Base-by-base conservation (phyloP, 2,329 filamentous ascomycete species). In the Stagonosporopsis rhizophila region DNA sequence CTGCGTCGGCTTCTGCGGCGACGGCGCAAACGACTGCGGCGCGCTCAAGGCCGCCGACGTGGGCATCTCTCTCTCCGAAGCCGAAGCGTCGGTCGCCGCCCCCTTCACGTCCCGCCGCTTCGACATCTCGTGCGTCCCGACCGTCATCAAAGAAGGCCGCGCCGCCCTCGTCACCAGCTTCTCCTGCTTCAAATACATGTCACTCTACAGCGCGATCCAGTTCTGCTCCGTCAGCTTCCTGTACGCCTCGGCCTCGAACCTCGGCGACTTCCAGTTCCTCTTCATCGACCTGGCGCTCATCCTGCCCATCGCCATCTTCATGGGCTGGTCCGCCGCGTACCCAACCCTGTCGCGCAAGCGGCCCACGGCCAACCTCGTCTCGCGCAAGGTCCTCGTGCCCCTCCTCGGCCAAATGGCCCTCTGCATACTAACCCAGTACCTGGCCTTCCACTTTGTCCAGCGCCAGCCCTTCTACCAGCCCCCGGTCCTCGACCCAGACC, bases 171-270 rank as follows among this genome's bases (percentile, higher is more conserved):
- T 98, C n/a, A 99, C 95, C 12, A 96, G 92, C 77, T 99, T 99
- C 80, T 96, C 91, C 79, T 99, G 95, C 80, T 99, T 99, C 84
- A 99, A 98, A 80, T 99, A 96, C 78, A 99, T 99, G 96, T 96
- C 91, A 68, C 79, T 99, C 63, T 99, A 99, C 80, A 98, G 93
- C 2, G 94, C 95, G n/a, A 99, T 99, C 64, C 95, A 99, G 76
- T 99, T 99, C 80, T 96, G 92, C 7, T 92, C 91, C 0, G 96
- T 99, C 70, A 96, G 90, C 82, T 97, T 99, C 73, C 83, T 99
- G 15, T 99, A 99, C 76, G 91, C 92, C 6, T 92, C 88, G 7
- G 96, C 90, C 11, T 96, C 91, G 8, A 99, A 99, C 72, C 81
- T 99, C 6, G 96, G 95, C 45, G 95, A 99, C 75, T 98, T 99